Percentiles rank a stretch among this genome's conserved stretches.
Evolutionary conservation across 2,329 filamentous ascomycete genomes (phyloP).

Genomic region (Trichoderma atroviride): DNA sequence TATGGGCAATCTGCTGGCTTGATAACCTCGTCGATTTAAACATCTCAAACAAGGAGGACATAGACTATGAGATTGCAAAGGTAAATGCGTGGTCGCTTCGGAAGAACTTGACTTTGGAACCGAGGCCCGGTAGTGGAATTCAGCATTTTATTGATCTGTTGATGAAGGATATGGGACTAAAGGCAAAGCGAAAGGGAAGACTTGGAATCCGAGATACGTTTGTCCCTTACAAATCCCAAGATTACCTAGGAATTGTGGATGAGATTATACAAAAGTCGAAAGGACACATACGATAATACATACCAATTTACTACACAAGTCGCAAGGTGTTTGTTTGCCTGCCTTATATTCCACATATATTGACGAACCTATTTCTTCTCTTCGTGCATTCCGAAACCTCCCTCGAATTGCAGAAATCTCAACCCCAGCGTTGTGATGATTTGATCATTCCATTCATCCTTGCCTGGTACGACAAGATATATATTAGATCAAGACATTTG

Average conservation of each 20-base stretch:
- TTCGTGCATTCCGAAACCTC: too few species aligned
- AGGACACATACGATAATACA: too few species aligned
- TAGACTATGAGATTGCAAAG: slow-evolving; percentile 10
- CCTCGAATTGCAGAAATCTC: too few species aligned
- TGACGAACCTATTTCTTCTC: too few species aligned
- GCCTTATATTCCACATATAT: too few species aligned
- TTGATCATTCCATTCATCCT: too few species aligned
- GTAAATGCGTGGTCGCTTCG: slow-evolving; percentile 1
- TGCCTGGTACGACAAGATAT: too few species aligned
- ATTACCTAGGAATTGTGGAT: slow-evolving; percentile 11
- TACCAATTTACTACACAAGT: background rate
- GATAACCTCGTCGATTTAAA: background rate
- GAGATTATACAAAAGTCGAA: background rate
- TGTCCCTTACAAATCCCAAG: slow-evolving; percentile 2
- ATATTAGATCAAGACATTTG: too few species aligned
- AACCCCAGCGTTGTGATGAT: too few species aligned
- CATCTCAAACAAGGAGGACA: background rate
- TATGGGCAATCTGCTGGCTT: slow-evolving; percentile 18
- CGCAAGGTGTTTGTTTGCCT: too few species aligned
- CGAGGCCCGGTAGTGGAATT: background rate
- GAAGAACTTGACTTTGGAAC: background rate
- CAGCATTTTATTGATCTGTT: slow-evolving; percentile 4
- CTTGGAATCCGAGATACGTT: background rate
- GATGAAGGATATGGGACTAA: slow-evolving; percentile 11
- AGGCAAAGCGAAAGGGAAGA: background rate